Conservation (phyloP, 768 basidiomycete genomes). For the Mrakia blollopis region DNA sequence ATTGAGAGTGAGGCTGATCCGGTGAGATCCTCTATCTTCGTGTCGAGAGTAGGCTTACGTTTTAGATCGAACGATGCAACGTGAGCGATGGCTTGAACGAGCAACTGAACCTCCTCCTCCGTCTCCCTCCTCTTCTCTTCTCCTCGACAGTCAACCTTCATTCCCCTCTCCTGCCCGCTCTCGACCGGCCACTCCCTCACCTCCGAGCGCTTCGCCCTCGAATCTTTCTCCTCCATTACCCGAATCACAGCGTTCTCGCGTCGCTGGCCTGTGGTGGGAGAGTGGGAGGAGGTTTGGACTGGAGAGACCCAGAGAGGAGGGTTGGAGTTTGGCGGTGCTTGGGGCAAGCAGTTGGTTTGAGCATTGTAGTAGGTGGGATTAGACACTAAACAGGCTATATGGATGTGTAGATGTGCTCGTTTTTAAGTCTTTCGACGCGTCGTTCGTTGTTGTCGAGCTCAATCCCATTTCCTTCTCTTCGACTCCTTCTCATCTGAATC, state of each 20-base stretch:
- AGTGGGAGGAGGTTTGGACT: constrained; percentile 4
- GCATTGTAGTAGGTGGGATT: no score
- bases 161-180: constrained; percentile 14
- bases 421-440: no score
- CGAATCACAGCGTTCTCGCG: neutral
- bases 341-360: neutral
- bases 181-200: constrained; percentile 1
- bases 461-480: no score
- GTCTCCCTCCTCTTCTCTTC: no score
- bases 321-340: constrained; percentile 16
- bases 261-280: neutral
- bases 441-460: no score
- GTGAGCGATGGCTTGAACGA: no score
- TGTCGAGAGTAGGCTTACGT: no score
- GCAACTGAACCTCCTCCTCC: no score
- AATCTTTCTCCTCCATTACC: neutral
- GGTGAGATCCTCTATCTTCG: neutral
- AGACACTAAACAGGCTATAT: no score
- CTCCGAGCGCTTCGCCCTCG: constrained; percentile 5
- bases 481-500: no score
- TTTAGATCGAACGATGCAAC: no score
- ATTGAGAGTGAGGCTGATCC: neutral
- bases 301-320: neutral
- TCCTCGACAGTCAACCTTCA: neutral
- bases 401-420: no score